Evolutionary conservation across 176 grass and related monocot species (phyloP).

Genomic region (Stipa capillata): DNA sequence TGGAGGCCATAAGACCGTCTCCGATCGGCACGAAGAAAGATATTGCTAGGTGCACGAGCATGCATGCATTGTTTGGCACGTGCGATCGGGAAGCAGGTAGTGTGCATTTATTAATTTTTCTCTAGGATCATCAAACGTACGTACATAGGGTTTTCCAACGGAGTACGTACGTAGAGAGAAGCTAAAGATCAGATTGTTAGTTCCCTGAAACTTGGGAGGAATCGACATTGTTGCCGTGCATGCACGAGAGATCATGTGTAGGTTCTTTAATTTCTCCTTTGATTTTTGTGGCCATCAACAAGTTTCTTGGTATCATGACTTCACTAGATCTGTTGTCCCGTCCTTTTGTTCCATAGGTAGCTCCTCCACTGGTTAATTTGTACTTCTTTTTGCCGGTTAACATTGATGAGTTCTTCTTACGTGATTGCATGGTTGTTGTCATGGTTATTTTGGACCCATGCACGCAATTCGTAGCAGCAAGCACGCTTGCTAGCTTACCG

Average conservation of each 20-base stretch:
- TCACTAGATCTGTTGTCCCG: too few relatives aligned
- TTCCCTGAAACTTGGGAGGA: constrained; percentile 12
- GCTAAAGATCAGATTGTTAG: neutral
- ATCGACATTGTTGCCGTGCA: constrained; percentile 17
- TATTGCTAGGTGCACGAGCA: neutral
- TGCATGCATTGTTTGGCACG: neutral
- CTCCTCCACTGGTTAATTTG: neutral
- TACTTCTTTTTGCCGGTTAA: neutral
- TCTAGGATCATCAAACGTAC: neutral
- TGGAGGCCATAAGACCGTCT: constrained; percentile 96
- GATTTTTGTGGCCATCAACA: neutral
- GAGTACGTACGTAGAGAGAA: constrained; percentile 6
- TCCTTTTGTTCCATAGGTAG: neutral
- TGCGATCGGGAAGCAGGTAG: neutral
- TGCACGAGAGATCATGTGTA: neutral
- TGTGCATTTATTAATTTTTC: neutral
- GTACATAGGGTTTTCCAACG: constrained; percentile 1
- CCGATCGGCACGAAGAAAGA: neutral
- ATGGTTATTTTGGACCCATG: neutral
- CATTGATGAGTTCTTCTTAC: neutral
- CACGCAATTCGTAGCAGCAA: neutral
- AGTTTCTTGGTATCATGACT: too few relatives aligned
- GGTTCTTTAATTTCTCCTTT: neutral
- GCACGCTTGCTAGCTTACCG: neutral
- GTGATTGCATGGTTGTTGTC: constrained; percentile 7